These are phyloP conservation scores for Coprinopsis marcescibilis DNA, from an alignment of 768 basidiomycete genomes.

Conservation along the genomic window DNA sequence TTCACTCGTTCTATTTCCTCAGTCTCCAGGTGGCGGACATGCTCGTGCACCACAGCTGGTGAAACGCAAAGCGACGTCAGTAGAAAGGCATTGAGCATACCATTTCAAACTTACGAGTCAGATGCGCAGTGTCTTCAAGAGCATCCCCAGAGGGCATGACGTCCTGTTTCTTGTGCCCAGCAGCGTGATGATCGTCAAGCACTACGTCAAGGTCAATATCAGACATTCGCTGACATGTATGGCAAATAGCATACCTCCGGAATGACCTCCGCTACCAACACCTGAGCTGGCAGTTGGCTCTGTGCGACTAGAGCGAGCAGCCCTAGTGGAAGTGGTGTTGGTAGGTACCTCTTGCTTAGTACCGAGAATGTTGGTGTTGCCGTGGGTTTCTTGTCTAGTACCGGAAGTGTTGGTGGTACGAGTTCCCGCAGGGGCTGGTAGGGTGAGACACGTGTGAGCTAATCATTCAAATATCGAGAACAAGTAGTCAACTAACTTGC, in stretches of 20 bases:
- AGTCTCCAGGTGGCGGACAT: conserved; percentile 22
- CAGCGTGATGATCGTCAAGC: conserved; percentile 9
- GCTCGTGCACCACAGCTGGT: conserved; percentile 24
- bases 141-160: conserved; percentile 15
- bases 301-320: neutral
- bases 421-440: neutral
- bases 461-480: neutral
- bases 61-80: neutral
- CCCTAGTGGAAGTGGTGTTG: neutral
- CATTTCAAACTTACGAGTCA: conserved; percentile 17
- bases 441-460: neutral
- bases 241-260: conserved; percentile 1
- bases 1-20: conserved; percentile 27
- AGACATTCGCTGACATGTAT: neutral
- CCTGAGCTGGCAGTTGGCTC: neutral
- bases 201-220: neutral
- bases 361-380: neutral
- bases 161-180: conserved; percentile 14
- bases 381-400: neutral
- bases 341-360: neutral
- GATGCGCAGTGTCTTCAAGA: conserved; percentile 18
- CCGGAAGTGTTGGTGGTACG: too few species aligned
- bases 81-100: neutral
- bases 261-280: neutral
- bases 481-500: neutral